Conservation (phyloP, 257 asterid genomes). For the Leptodermis oblonga region DNA sequence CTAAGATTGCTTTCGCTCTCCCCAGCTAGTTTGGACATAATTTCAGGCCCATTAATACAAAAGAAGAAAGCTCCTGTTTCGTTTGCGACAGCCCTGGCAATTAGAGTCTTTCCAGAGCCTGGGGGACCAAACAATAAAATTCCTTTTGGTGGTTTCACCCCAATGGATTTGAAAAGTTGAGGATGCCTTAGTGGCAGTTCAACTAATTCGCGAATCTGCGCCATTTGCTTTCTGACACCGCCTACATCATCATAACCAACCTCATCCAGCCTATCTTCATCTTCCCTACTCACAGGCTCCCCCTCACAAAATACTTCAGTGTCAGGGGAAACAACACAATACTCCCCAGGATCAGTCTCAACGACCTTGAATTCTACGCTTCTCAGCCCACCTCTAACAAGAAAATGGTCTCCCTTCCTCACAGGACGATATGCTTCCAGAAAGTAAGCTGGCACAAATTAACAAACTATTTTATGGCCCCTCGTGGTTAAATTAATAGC, state of each 20-base stretch:
- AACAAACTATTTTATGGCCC: not conserved
- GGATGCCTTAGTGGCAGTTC: slow-evolving; percentile 73
- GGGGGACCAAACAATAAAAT: slow-evolving; percentile 57
- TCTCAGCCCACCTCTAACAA: slow-evolving; percentile 72
- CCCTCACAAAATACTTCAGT: slow-evolving; percentile 71
- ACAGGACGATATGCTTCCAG: slow-evolving; percentile 66
- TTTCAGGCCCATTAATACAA: slow-evolving; percentile 56
- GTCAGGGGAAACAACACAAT: slow-evolving; percentile 72
- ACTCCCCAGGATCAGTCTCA: slow-evolving; percentile 67
- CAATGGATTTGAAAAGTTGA: slow-evolving; percentile 64
- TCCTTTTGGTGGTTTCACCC: slow-evolving; percentile 73
- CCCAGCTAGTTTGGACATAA: slow-evolving; percentile 62
- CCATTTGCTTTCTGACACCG: slow-evolving; percentile 74
- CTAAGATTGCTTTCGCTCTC: slow-evolving; percentile 63
- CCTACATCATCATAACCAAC: slow-evolving; percentile 76
- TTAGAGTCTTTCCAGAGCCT: slow-evolving; percentile 57
- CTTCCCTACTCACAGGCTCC: slow-evolving; percentile 63
- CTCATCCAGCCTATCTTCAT: slow-evolving; percentile 62
- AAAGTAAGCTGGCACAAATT: slow-evolving; percentile 47
- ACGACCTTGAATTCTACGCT: slow-evolving; percentile 61
- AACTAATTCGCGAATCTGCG: slow-evolving; percentile 70
- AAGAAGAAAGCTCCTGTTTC: slow-evolving; percentile 66
- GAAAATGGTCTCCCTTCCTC: slow-evolving; percentile 59
- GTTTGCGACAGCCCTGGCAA: slow-evolving; percentile 60
- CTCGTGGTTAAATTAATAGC: not conserved